Evolutionary conservation across 225 moss, liverwort and hornwort genomes (phyloP).

Genomic region (Climacium dendroides): DNA sequence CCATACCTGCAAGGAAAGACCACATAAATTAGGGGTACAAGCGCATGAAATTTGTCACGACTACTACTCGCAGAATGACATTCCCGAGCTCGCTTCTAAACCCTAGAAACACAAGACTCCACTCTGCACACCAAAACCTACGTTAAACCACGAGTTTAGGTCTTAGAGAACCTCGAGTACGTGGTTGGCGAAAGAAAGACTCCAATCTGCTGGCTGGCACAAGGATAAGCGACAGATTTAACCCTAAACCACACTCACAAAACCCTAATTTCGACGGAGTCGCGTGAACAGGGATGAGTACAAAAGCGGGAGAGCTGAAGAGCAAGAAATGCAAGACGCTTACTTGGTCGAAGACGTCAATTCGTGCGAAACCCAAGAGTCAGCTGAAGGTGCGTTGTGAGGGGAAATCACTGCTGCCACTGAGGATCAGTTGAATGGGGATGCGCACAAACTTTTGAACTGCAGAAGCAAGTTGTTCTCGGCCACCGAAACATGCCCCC

Average conservation of each 20-base stretch:
- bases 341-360: slow-evolving; percentile 9
- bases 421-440: background rate
- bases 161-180: too few species aligned
- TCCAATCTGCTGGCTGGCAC: background rate
- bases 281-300: background rate
- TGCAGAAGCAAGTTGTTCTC: background rate
- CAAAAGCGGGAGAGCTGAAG: background rate
- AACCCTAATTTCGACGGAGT: slow-evolving; percentile 6
- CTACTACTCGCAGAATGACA: background rate
- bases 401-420: background rate
- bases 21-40: background rate
- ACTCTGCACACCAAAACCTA: background rate
- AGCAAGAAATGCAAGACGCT: background rate
- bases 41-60: background rate
- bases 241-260: background rate
- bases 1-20: slow-evolving; percentile 15
- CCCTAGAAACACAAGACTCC: background rate
- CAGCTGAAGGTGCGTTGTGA: background rate
- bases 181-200: background rate
- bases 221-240: background rate
- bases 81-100: background rate
- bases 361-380: background rate
- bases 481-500: background rate
- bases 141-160: background rate
- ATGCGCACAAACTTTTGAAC: background rate